Evolutionary conservation across 805 yeast species (phyloP), one percentile per base, ranked within the genome.

Genomic region (Saccharomycodes ludwigii): DNA sequence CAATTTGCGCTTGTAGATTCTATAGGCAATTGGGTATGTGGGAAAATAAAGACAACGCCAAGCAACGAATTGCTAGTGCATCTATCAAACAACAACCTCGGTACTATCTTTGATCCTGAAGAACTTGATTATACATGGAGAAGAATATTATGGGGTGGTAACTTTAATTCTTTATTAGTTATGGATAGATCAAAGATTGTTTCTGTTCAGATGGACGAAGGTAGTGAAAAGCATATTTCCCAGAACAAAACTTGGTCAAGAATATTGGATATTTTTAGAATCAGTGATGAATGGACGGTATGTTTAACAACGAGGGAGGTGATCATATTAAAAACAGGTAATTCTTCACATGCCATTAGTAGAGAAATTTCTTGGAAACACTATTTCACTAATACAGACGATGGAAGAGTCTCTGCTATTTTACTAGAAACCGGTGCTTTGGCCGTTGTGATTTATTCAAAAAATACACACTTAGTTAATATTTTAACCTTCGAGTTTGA

Each of bases 301-400:
- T 43, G 80, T 5, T 53, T 84, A 18, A 81, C 94, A 0, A 66
- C 84, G 1, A 69, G 66, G 35, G 86, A 80, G 42, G 31, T 85
- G 6, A 65, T 72, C 0, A 57, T 85, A 63, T 42, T 76, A 13
- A 58, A 52, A 13, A 38, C 58, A 9, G 29, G 42, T 3, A 47
- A 48, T 12, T 33, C 40, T 11, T 52, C 55, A 1, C 45, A 40
- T 6, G 50, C 54, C 3, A 46, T 71, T n/a, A 54, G 54, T 19
- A 61, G 79, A 35, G 37, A 70, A 2, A 44, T 83, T 1, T 68
- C 86, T 0, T 80, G 93, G 86, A 77, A 75, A 38, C 95, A 84
- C 50, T 68, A 56, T 37, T 51, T 79, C 15, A 64, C 12, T 4
- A 11, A 24, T 17, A 4, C 12, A 9, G 17, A 24, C 5, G 5